phyloP scores from a whole-genome alignment of 768 basidiomycete species.

The Boletus fagicola region DNA sequence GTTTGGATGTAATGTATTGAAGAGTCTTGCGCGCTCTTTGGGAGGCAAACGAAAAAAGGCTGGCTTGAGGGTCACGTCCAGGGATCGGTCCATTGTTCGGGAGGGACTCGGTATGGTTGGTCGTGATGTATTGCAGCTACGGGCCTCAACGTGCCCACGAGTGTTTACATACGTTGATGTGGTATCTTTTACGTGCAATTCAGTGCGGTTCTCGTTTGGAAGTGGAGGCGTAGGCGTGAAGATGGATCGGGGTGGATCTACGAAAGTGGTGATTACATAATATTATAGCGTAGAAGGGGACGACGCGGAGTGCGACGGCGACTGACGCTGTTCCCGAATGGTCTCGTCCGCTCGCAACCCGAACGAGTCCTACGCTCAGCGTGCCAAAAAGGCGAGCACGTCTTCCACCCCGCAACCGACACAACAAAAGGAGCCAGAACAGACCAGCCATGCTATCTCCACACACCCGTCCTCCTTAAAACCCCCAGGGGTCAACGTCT shows the following conservation, averaged over 20 bases:
- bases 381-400: constrained; percentile 44
- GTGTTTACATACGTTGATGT: neutral
- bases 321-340: constrained; percentile 29
- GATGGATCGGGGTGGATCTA: constrained; percentile 17
- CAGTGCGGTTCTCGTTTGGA: too few relatives aligned
- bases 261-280: constrained; percentile 19
- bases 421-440: constrained; percentile 5
- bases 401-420: constrained; percentile 1
- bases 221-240: too few relatives aligned
- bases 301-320: constrained; percentile 25
- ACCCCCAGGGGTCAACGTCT: constrained; percentile 38
- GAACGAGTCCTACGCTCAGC: constrained; percentile 57
- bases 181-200: neutral
- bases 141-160: constrained; percentile 40
- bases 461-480: constrained; percentile 12
- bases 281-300: constrained; percentile 5
- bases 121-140: constrained; percentile 13
- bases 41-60: constrained; percentile 24
- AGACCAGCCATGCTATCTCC: neutral
- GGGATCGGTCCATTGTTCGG: constrained; percentile 11
- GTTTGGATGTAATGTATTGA: constrained; percentile 48
- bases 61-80: constrained; percentile 19
- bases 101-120: constrained; percentile 8
- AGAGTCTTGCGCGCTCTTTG: constrained; percentile 47
- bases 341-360: constrained; percentile 36